Conservation (phyloP, 2,329 filamentous ascomycete species). For the Tympanopsis confertula region DNA sequence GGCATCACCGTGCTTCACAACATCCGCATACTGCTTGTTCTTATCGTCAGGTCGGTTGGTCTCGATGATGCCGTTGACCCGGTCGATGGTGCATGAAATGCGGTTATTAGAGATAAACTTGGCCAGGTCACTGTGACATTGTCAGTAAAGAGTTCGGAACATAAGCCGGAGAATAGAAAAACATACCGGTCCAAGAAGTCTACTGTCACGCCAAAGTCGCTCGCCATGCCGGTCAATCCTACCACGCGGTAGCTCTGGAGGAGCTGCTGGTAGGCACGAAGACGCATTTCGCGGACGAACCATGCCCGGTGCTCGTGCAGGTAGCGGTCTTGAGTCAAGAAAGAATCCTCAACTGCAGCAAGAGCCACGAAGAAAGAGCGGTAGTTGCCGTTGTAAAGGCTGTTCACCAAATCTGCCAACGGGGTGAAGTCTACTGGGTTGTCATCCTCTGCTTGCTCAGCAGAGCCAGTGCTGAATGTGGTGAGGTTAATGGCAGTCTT, state of each 20-base stretch:
- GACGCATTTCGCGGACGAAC: constrained; percentile 97
- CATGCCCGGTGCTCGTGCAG: constrained; percentile 90
- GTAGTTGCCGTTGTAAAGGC: constrained; percentile 88
- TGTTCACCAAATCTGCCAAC: constrained; percentile 76
- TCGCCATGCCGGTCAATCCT: constrained; percentile 92
- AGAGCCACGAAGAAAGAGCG: constrained; percentile 85
- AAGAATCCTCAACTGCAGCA: constrained; percentile 81
- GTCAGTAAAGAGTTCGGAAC: constrained; percentile 5
- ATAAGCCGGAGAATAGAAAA: neutral
- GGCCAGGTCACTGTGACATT: constrained; percentile 63
- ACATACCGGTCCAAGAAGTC: constrained; percentile 88
- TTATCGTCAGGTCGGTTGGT: constrained; percentile 97
- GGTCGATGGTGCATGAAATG: constrained; percentile 93
- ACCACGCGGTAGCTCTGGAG: constrained; percentile 96
- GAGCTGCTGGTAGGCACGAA: constrained; percentile 91
- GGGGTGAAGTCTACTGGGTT: constrained; percentile 78
- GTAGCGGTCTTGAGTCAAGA: constrained; percentile 88
- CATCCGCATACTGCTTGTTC: constrained; percentile 98
- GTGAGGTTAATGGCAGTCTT: constrained; percentile 79
- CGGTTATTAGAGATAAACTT: constrained; percentile 93
- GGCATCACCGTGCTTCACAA: constrained; percentile 93
- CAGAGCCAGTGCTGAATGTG: constrained; percentile 59
- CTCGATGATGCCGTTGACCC: constrained; percentile 94
- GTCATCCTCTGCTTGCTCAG: constrained; percentile 63
- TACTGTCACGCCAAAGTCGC: constrained; percentile 90